Evolutionary conservation across 768 basidiomycete species (phyloP).

Genomic region (Amanita jacksonii): DNA sequence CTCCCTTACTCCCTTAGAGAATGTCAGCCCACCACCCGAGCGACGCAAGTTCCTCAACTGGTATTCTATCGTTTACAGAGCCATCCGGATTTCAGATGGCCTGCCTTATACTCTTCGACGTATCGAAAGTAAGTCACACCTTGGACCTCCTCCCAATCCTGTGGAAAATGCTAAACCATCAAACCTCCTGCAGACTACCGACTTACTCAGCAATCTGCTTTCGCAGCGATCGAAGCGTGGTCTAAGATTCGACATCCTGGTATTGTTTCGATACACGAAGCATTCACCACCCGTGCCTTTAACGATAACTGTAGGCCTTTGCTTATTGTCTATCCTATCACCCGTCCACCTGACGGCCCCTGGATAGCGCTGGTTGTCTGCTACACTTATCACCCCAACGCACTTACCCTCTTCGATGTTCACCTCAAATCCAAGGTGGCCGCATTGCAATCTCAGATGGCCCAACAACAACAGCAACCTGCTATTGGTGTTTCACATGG

Average conservation of each 20-base stretch:
- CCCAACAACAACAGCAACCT: slow-evolving; percentile 13
- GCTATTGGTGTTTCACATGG: neutral
- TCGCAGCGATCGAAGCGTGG: slow-evolving; percentile 81
- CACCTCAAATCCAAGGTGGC: slow-evolving; percentile 55
- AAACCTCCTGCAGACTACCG: slow-evolving; percentile 57
- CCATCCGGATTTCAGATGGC: slow-evolving; percentile 69
- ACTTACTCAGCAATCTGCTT: slow-evolving; percentile 72
- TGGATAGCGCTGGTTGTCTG: slow-evolving; percentile 77
- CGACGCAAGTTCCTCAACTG: slow-evolving; percentile 78
- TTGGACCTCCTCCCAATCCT: too few species aligned
- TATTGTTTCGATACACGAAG: slow-evolving; percentile 77
- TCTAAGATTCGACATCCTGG: slow-evolving; percentile 75
- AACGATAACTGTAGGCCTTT: slow-evolving; percentile 76
- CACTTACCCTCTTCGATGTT: slow-evolving; percentile 71
- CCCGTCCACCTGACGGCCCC: neutral
- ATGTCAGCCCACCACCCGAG: slow-evolving; percentile 31
- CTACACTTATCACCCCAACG: slow-evolving; percentile 81
- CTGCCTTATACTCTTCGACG: slow-evolving; percentile 68
- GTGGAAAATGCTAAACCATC: slow-evolving; percentile 4
- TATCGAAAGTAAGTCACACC: slow-evolving; percentile 63
- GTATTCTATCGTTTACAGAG: slow-evolving; percentile 79
- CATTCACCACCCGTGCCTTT: slow-evolving; percentile 91
- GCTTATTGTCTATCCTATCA: slow-evolving; percentile 1
- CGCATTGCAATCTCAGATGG: slow-evolving; percentile 16
- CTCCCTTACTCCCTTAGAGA: slow-evolving; percentile 73